Percentiles rank a stretch among this genome's conserved stretches.
phyloP scores from a whole-genome alignment of 805 yeast species.

The Kuraishia piskuri region DNA sequence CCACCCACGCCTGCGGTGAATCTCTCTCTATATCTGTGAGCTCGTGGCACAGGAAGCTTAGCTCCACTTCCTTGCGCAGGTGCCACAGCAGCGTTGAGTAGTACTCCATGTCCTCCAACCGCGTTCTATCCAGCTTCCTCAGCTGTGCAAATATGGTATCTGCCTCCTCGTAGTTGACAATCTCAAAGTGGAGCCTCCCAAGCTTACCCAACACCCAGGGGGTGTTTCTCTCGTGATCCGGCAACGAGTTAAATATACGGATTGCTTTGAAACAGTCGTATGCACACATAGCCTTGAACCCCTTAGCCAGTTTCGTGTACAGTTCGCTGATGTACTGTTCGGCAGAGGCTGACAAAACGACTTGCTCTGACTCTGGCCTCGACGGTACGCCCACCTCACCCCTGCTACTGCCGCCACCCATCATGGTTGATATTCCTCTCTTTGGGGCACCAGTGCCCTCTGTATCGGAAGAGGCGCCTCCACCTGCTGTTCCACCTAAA shows the following conservation, averaged over 20 bases:
- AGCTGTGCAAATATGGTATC: conserved; percentile 54
- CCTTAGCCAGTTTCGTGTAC: conserved; percentile 49
- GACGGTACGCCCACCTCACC: not conserved
- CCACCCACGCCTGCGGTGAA: conserved; percentile 87
- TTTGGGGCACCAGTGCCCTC: conserved; percentile 5
- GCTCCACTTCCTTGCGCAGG: conserved; percentile 66
- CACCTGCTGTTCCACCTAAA: not conserved
- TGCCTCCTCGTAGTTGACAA: conserved; percentile 75
- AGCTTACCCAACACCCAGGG: conserved; percentile 81
- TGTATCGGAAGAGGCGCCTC: not conserved
- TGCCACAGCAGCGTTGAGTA: conserved; percentile 93
- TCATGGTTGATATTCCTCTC: conserved; percentile 17
- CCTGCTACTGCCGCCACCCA: conserved; percentile 6
- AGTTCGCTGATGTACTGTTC: conserved; percentile 37
- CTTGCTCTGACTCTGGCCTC: not conserved
- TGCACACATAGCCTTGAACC: conserved; percentile 47
- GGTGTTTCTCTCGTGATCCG: conserved; percentile 53
- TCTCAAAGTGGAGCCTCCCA: conserved; percentile 80
- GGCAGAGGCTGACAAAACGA: not conserved
- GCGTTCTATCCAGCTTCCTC: conserved; percentile 63
- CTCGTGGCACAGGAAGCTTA: conserved; percentile 80
- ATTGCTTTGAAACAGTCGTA: conserved; percentile 81
- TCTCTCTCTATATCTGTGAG: conserved; percentile 53
- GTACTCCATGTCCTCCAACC: conserved; percentile 84
- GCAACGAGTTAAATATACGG: conserved; percentile 54